Percentiles rank a stretch among this genome's conserved stretches.
phyloP scores from a whole-genome alignment of 208 protist species.

The Angomonas deanei region DNA sequence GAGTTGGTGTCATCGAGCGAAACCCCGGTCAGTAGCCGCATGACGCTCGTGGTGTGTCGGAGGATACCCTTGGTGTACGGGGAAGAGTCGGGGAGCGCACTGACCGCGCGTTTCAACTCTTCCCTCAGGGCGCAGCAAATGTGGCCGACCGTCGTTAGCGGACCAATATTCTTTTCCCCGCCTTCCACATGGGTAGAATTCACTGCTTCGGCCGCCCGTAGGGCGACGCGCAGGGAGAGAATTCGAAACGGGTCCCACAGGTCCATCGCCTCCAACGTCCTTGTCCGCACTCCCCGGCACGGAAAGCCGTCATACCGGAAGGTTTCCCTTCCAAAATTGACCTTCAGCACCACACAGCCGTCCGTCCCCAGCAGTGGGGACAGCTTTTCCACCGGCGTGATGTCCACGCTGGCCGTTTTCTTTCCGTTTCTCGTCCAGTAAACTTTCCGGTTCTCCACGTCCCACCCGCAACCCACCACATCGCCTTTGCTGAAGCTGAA shows the following conservation, averaged over 20 bases:
- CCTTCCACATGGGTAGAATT: no score
- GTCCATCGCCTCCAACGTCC: slow-evolving; percentile 12
- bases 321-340: slow-evolving; percentile 77
- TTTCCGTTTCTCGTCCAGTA: slow-evolving; percentile 88
- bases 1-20: not conserved
- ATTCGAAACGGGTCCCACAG: slow-evolving; percentile 76
- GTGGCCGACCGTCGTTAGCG: not conserved
- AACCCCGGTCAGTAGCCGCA: not conserved
- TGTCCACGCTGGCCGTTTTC: slow-evolving; percentile 30
- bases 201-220: not conserved
- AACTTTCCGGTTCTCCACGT: slow-evolving; percentile 35
- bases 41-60: not conserved
- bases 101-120: not conserved
- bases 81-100: not conserved
- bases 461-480: slow-evolving; percentile 86
- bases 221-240: slow-evolving; percentile 56
- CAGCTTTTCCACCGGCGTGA: slow-evolving; percentile 18
- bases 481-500: slow-evolving; percentile 68
- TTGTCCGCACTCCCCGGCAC: not conserved
- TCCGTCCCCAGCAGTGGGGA: slow-evolving; percentile 75
- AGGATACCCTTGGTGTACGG: not conserved
- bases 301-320: slow-evolving; percentile 41
- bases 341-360: slow-evolving; percentile 56
- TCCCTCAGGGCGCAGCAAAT: not conserved
- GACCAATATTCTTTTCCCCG: not conserved